Conservation (phyloP, 2,329 filamentous ascomycete genomes). For the Penicillium verrucosum region DNA sequence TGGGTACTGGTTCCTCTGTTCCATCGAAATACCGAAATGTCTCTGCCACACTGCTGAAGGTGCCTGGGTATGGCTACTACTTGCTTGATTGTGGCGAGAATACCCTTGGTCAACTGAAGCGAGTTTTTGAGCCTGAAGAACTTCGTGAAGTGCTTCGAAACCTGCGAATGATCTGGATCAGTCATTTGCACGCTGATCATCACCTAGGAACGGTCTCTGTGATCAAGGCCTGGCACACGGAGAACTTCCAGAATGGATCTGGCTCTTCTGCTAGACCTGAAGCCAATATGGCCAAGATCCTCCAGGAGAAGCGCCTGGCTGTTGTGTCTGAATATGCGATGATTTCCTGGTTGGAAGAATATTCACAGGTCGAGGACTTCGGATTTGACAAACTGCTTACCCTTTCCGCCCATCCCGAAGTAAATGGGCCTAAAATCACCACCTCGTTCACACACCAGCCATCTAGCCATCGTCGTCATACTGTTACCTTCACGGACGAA, state of each 20-base stretch:
- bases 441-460: constrained; percentile 32
- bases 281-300: constrained; percentile 35
- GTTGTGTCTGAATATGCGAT: constrained; percentile 70
- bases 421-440: constrained; percentile 16
- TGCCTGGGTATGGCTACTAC: constrained; percentile 83
- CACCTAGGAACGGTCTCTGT: constrained; percentile 80
- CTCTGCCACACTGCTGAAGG: constrained; percentile 77
- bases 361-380: constrained; percentile 71
- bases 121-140: constrained; percentile 65
- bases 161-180: constrained; percentile 83
- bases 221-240: constrained; percentile 74
- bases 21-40: constrained; percentile 96
- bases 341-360: constrained; percentile 74
- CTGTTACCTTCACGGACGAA: constrained; percentile 28
- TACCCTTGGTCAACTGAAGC: constrained; percentile 80
- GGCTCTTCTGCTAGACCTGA: constrained; percentile 41
- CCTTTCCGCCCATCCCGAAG: constrained; percentile 39
- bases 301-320: constrained; percentile 50
- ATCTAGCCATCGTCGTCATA: constrained; percentile 20
- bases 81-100: constrained; percentile 90
- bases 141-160: constrained; percentile 70
- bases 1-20: constrained; percentile 86
- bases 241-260: constrained; percentile 45
- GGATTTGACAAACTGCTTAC: constrained; percentile 61
- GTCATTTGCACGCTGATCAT: constrained; percentile 93